Base-by-base conservation (phyloP, 495 filamentous ascomycete species). In the Aspergillus nidulans region DNA sequence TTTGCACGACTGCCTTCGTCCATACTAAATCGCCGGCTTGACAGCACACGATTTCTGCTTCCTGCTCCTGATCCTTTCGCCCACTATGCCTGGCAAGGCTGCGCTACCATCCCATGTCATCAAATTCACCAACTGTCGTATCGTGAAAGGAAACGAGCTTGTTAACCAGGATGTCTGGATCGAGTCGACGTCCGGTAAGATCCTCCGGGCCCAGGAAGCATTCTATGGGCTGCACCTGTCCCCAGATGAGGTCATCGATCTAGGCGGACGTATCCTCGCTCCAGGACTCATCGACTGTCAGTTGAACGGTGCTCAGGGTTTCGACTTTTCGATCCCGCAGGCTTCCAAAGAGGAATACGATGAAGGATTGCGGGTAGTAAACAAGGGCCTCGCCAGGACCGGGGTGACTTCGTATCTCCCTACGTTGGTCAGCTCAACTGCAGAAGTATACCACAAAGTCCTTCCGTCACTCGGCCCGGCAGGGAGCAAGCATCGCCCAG, bases 281-380 rank as follows among this genome's bases (percentile, higher is more conserved):
- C 89, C 90, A 0, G 90, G 89, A 13, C 79, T 94, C 59, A 89
- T 95, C 61, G 90, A 95, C 62, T 84, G 88, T 44, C 90, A 95
- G 64, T 78, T 92, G 42, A 95, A 95, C 61, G 90, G 90, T 39
- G 88, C 85, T 6, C 87, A 87, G 56, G 90, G 90, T 42, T 90
- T 92, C 73, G 89, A 94, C 71, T 92, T 92, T 67, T 91, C 88
- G 1, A 73, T 89, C 1, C 81, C 86, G 6, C 79, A 85, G n/a
- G 78, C 85, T 40, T 75, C 80, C 36, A 76, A 81, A 13, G 64
- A 72, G 10, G 73, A 77, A 43, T 95, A 92, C 65, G 76, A 79
- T 43, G 83, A 87, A 62, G 82, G 81, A 16, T 67, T 94, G 32
- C 75, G 77, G 53, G 71, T 78, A 38, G 76, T 92, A 36, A 91